phyloP scores from a whole-genome alignment of 108 stramenopile species.

The Mediolabrus comicus region DNA sequence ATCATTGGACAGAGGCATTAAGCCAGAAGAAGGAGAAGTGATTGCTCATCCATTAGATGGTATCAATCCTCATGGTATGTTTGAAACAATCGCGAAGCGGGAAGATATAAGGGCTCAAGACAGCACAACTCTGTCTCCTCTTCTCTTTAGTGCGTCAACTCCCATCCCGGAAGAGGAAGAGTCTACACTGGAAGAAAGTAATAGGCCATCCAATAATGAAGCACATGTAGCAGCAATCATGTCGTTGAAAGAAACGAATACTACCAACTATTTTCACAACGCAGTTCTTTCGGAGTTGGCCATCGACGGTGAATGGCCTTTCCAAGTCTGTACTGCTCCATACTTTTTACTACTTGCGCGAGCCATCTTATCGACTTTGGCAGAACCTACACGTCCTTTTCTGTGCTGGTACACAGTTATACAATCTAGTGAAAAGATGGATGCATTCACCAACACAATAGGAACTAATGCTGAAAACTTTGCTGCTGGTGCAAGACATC shows the following conservation, averaged over 20 bases:
- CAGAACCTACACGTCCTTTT: slow-evolving; percentile 43
- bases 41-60: slow-evolving; percentile 34
- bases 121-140: neutral
- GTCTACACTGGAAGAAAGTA: neutral
- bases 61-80: slow-evolving; percentile 71
- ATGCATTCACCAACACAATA: neutral
- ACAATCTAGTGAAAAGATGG: neutral
- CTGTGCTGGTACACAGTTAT: slow-evolving; percentile 19
- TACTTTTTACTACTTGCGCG: slow-evolving; percentile 74
- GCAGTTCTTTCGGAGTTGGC: slow-evolving; percentile 65
- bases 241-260: slow-evolving; percentile 14
- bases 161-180: slow-evolving; percentile 7
- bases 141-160: neutral
- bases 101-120: neutral
- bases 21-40: slow-evolving; percentile 20
- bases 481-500: slow-evolving; percentile 25
- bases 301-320: slow-evolving; percentile 77
- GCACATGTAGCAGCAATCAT: slow-evolving; percentile 6
- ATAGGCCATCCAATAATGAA: slow-evolving; percentile 3
- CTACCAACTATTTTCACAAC: slow-evolving; percentile 59
- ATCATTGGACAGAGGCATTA: slow-evolving; percentile 43
- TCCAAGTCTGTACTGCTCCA: slow-evolving; percentile 60
- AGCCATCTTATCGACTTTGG: slow-evolving; percentile 58
- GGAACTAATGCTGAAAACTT: neutral
- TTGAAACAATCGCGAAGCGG: slow-evolving; percentile 33